Conservation (phyloP, 345 rosid genomes). For the Gynandropsis gynandra region DNA sequence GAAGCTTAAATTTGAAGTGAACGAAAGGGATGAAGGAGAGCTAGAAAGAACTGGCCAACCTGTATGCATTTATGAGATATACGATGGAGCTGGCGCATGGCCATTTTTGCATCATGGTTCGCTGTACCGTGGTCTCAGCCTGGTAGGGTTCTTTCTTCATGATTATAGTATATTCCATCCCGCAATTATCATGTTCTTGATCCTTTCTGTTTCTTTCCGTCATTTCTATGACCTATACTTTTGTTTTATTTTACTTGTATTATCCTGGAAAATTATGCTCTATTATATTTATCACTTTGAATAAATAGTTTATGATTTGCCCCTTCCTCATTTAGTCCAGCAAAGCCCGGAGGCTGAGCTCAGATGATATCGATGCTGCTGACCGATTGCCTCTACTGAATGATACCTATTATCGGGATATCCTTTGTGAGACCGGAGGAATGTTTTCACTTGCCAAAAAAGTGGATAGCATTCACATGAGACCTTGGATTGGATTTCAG, state of each 20-base stretch:
- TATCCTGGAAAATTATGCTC: constrained; percentile 1
- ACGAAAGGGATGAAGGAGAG: constrained; percentile 99
- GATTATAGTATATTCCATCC: constrained; percentile 5
- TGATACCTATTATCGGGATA: constrained; percentile 48
- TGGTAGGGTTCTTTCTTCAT: constrained; percentile 53
- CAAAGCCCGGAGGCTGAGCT: constrained; percentile 65
- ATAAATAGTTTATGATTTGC: constrained; percentile 16
- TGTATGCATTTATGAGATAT: constrained; percentile 89
- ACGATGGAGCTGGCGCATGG: constrained; percentile 88
- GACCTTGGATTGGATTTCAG: constrained; percentile 99
- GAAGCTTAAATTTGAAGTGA: constrained; percentile 76
- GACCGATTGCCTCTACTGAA: constrained; percentile 68
- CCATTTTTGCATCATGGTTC: constrained; percentile 95
- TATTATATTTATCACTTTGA: not conserved
- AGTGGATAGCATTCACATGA: constrained; percentile 83
- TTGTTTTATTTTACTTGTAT: not conserved
- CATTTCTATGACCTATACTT: not conserved
- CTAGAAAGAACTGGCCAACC: constrained; percentile 96
- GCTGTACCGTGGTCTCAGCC: constrained; percentile 85
- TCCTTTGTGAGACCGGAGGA: constrained; percentile 93
- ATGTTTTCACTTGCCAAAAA: constrained; percentile 85
- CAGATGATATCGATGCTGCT: constrained; percentile 94
- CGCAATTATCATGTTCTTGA: not conserved
- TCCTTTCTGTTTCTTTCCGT: not conserved
- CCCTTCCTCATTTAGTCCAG: constrained; percentile 45